These are phyloP conservation scores for Apostasia ramifera DNA, from an alignment of 106 monocot species.

Conservation along the genomic window DNA sequence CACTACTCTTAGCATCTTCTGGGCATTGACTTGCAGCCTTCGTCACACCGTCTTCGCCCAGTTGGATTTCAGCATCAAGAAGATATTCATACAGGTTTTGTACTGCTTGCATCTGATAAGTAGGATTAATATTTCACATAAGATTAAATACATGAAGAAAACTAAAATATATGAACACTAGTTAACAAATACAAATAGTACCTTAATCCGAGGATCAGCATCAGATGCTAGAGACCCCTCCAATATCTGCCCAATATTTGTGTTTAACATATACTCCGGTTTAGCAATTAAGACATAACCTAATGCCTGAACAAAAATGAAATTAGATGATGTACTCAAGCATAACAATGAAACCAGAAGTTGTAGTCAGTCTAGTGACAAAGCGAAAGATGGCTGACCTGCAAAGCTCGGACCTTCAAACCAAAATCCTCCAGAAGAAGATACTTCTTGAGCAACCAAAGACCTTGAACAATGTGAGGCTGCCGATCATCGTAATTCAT, in stretches of 20 bases:
- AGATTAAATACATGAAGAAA: neutral
- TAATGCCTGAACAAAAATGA: conserved; percentile 52
- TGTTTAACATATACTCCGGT: conserved; percentile 88
- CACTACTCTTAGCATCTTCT: conserved; percentile 34
- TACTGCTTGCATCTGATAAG: conserved; percentile 72
- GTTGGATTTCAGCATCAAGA: conserved; percentile 80
- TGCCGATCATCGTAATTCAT: conserved; percentile 24
- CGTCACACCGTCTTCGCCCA: conserved; percentile 32
- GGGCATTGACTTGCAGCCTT: conserved; percentile 18
- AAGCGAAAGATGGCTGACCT: conserved; percentile 32
- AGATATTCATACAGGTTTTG: conserved; percentile 95
- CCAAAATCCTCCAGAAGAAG: conserved; percentile 72
- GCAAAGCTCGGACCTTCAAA: conserved; percentile 87
- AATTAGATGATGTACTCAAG: neutral
- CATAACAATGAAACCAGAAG: neutral
- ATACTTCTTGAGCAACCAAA: conserved; percentile 62
- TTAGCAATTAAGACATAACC: conserved; percentile 82
- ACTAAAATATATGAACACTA: neutral
- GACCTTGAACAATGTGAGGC: conserved; percentile 38
- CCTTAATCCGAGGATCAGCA: conserved; percentile 76
- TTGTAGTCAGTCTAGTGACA: neutral
- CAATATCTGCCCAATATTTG: conserved; percentile 67
- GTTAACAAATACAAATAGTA: conserved; percentile 10
- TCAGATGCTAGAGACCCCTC: conserved; percentile 63
- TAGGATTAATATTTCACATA: conserved; percentile 8